These are phyloP conservation scores for Paragyromitra xinjiangensis DNA, from an alignment of 495 filamentous ascomycete genomes.

Conservation along the genomic window DNA sequence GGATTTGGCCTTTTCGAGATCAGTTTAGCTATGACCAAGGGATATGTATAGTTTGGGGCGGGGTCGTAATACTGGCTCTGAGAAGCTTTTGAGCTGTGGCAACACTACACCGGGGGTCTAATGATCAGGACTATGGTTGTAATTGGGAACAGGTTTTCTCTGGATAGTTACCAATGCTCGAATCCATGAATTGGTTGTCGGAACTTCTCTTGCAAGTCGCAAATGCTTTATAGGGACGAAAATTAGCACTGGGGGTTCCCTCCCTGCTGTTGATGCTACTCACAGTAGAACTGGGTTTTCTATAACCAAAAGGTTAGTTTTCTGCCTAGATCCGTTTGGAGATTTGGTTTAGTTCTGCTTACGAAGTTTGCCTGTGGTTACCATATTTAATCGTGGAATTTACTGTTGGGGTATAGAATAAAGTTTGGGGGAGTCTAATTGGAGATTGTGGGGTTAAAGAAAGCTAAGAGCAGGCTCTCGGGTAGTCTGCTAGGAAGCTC, in stretches of 20 bases:
- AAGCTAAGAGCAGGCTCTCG: conserved; percentile 2
- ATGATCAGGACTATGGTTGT: conserved; percentile 10
- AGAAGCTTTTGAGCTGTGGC: conserved; percentile 66
- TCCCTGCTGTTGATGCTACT: conserved; percentile 18
- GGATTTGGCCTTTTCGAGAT: conserved; percentile 60
- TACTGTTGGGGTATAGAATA: not conserved
- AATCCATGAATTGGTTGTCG: conserved; percentile 81
- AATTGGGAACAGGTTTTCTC: conserved; percentile 2
- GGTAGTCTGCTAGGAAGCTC: conserved; percentile 25
- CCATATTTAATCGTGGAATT: conserved; percentile 25
- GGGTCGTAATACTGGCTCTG: conserved; percentile 58
- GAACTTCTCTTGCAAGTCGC: conserved; percentile 97
- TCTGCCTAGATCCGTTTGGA: conserved; percentile 2
- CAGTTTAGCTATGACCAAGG: conserved; percentile 28
- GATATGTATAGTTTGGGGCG: not conserved
- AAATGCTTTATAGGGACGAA: conserved; percentile 69
- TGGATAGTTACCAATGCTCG: conserved; percentile 63
- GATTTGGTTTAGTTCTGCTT: conserved; percentile 9
- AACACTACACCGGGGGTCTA: conserved; percentile 59
- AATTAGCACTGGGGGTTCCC: conserved; percentile 1
- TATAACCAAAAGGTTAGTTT: conserved; percentile 13
- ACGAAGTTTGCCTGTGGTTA: conserved; percentile 39
- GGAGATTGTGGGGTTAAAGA: conserved; percentile 22
- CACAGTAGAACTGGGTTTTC: conserved; percentile 44
- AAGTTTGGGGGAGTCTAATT: conserved; percentile 1